Percentiles rank a stretch among this genome's conserved stretches.
These are phyloP conservation scores for Pelargonium citronellum DNA, from an alignment of 441 rosid genomes.

Conservation along the genomic window DNA sequence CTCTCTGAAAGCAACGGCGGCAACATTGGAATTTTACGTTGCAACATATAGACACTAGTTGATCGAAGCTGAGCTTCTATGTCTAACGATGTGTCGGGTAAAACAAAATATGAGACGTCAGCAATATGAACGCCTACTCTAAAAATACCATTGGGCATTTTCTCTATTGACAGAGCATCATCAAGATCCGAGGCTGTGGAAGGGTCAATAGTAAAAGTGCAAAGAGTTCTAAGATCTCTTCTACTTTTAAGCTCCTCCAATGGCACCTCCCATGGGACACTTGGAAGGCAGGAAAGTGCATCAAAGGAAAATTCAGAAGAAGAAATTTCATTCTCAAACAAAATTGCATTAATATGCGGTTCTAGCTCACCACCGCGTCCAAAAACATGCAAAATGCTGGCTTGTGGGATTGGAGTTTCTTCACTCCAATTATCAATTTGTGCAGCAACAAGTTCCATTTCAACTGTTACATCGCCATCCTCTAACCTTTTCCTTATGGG, in stretches of 20 bases:
- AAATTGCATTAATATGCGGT: constrained; percentile 60
- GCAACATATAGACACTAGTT: constrained; percentile 64
- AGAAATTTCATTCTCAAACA: constrained; percentile 58
- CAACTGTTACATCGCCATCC: constrained; percentile 52
- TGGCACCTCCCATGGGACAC: constrained; percentile 70
- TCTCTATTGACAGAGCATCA: constrained; percentile 83
- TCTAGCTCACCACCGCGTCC: constrained; percentile 71
- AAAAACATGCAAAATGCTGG: constrained; percentile 45
- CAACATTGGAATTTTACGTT: constrained; percentile 62
- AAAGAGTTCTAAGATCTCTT: constrained; percentile 64
- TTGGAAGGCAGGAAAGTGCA: constrained; percentile 61
- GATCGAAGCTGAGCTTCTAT: constrained; percentile 73
- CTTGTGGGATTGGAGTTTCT: constrained; percentile 57
- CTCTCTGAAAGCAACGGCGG: constrained; percentile 70
- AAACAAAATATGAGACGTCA: constrained; percentile 79
- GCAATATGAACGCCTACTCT: constrained; percentile 96
- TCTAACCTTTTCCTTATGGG: constrained; percentile 60
- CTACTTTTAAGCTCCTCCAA: constrained; percentile 48
- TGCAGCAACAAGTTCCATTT: constrained; percentile 74
- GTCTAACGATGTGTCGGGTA: constrained; percentile 74
- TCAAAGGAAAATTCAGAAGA: constrained; percentile 57
- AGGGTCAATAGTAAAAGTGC: constrained; percentile 76
- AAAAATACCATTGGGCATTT: constrained; percentile 42
- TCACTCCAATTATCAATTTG: constrained; percentile 59
- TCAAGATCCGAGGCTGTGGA: constrained; percentile 75